Evolutionary conservation across 2,329 filamentous ascomycete genomes (phyloP), one percentile per base, ranked within the genome.

Genomic region (Fusarium nanum): DNA sequence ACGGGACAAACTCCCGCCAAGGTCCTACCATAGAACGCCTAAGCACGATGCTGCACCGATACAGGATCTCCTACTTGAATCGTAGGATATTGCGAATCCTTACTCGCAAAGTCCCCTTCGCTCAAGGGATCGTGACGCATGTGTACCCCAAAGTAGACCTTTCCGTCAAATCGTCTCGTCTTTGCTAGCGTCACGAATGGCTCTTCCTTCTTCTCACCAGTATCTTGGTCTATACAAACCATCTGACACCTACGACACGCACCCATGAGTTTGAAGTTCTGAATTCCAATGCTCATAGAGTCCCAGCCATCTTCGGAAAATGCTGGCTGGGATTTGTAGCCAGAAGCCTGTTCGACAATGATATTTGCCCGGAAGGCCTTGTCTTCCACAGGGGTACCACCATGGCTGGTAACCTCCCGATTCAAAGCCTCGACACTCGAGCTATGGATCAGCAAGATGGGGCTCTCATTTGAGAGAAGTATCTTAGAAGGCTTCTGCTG

Each of bases 181-280:
- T 97, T 97, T 3, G 92, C 91, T 62, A 99, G 82, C 1, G 94
- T 98, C 6, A 92, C 88, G 76, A 96, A 97, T 0, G 96, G 96
- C 78, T 98, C 96, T 68, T 93, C 89, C 68, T 90, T 89, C 78
- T 89, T 92, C 68, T 89, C 85, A 0, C 90, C 94, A 14, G 91
- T 97, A 48, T 89, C 84, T 78, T 98, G 96, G 76, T 99, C 91
- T 47, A 98, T 89, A 77, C 95, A 98, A 12, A 99, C 91, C 94
- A 99, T 98, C 78, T 97, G 94, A 74, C 96, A 99, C 63, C 96
- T 85, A 64, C 93, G 88, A 76, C 96, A 99, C 5, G 92, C 88
- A 1, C 94, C 95, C 7, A 98, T 81, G 75, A 97, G 88, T 66
- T 91, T 85, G 73, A 93, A 92, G 12, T 81, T 79, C 62, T 90